Conservation (phyloP, 306 rosid species). For the Acacia melanoxylon region DNA sequence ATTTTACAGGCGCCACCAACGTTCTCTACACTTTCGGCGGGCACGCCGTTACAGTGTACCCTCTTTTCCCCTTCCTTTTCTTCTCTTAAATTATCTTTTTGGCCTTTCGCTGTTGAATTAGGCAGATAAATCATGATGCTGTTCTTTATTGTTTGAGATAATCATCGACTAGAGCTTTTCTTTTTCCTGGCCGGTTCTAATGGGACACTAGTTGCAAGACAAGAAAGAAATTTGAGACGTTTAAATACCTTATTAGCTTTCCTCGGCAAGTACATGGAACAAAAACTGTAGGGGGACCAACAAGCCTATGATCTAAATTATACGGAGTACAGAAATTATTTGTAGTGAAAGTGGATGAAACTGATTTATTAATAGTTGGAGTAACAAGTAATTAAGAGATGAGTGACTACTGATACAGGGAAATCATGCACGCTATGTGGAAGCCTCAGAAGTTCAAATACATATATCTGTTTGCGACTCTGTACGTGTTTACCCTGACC, state of each 20-base stretch:
- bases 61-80: background rate
- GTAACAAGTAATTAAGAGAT: background rate
- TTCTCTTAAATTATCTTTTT: background rate
- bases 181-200: slow-evolving; percentile 4
- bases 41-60: slow-evolving; percentile 48
- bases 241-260: background rate
- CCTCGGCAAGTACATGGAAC: background rate
- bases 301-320: background rate
- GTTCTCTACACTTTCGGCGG: slow-evolving; percentile 52
- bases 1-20: slow-evolving; percentile 53
- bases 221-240: slow-evolving; percentile 26
- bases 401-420: slow-evolving; percentile 41
- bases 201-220: slow-evolving; percentile 32
- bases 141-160: slow-evolving; percentile 18
- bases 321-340: background rate
- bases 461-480: slow-evolving; percentile 68
- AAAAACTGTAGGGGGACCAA: background rate
- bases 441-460: slow-evolving; percentile 83
- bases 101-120: slow-evolving; percentile 5
- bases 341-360: background rate
- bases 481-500: slow-evolving; percentile 78
- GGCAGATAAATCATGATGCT: slow-evolving; percentile 24
- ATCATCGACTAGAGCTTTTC: background rate
- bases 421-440: slow-evolving; percentile 97
- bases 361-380: background rate